Base-by-base conservation (phyloP, 176 grass and related monocot species). In the Lolium multiflorum region DNA sequence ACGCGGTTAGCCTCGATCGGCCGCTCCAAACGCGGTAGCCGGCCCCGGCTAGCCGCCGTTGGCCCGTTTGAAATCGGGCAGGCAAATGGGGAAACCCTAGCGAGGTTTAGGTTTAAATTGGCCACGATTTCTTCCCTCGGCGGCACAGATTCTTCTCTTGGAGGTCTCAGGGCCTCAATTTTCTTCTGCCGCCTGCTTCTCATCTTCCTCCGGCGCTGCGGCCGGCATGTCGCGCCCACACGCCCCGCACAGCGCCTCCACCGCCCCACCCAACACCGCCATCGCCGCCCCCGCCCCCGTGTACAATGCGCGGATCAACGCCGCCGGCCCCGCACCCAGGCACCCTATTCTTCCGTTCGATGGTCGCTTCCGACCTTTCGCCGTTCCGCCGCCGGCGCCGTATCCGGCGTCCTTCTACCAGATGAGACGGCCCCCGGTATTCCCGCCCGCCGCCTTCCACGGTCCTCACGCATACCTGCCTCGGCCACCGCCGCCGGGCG, bases 341-440 rank as follows among this genome's bases (percentile, higher is more conserved):
- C 87, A 84, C 75, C 87, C 81, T 72, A 79, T 46, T 67, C 55
- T 26, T 11, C 70, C 80, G 1, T 82, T 90, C 71, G n/a, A 72
- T 21, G 11, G 28, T n/a, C 50, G 3, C 46, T 84, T 84, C 87
- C 87, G 82, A 22, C 82, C 87, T 11, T 66, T 73, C 46, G 87
- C 76, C 12, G 81, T 22, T 22, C 87, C 81, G 2, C 81, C 63
- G 63, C 77, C 85, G 68, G 66, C 78, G 66, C 87, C 81, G 51
- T 78, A 78, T 63, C 63, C 65, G n/a, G 75, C 72, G 72, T 24
- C 48, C 8, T 52, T 58, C 28, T 80, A 89, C 57, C 43, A 44
- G n/a, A 65, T 73, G 66, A 18, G 72, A 26, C 80, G 56, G 25
- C 80, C 60, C 74, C 87, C 16, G 55, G 55, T 35, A 17, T 76